Base-by-base conservation (phyloP, 208 protist genomes). In the Leishmania major region DNA sequence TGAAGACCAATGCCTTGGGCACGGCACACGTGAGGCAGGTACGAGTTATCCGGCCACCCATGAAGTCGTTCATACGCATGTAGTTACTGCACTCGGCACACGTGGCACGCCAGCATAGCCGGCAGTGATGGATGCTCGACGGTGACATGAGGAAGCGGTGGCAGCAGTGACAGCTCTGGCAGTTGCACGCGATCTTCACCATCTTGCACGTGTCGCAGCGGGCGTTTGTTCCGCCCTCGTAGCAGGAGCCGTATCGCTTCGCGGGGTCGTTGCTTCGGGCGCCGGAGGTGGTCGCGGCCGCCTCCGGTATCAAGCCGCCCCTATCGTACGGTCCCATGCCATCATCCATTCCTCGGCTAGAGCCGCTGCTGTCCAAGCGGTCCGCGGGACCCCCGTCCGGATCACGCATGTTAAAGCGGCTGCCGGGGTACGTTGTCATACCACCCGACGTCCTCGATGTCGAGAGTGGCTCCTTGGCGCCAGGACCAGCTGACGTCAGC, bases 101-200 rank as follows among this genome's bases (percentile, higher is more conserved):
- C 28, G 78, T 64, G 40, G 86, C 72, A 47, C 80, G 84, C 84
- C 86, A 92, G 82, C 89, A 90, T 60, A 47, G 70, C 19, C 89
- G 86, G 82, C 89, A 90, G 82, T 92, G 89, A 66, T 83, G 82
- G 45, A 85, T 83, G 37, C 76, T 80, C 45, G 69, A 71, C 25
- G 87, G 79, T 17, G 84, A 82, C 70, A 89, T 10, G 72, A 91
- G 49, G 74, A 87, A 91, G 57, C 67, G 49, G 47, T 59, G 49
- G 72, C 88, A 91, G 55, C 66, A 49, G 51, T 79, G 60, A 77
- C 85, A 89, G 74, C 80, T 83, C 47, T 87, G 83, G 79, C 88
- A 91, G 73, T 73, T 85, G 79, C 88, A 91, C 15, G 80, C 55
- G 49, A 84, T 75, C 77, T 86, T 85, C 64, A 82, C 28, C 25